These are phyloP conservation scores for Thamnidium elegans DNA, from an alignment of 192 early-diverging fungal genomes.

Conservation along the genomic window DNA sequence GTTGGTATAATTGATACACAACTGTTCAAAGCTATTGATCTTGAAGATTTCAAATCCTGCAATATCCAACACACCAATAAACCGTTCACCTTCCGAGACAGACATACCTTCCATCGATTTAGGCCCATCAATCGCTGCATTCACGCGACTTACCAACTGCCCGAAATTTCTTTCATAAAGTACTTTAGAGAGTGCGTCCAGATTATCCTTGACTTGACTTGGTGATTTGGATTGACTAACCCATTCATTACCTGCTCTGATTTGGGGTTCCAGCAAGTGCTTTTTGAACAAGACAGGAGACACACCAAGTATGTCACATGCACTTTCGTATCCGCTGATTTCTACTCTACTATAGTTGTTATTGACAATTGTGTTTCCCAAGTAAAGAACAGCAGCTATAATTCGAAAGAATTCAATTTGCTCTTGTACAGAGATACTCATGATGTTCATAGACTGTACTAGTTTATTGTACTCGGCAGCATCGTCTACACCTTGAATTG, in stretches of 20 bases:
- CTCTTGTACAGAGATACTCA: slow-evolving; percentile 75
- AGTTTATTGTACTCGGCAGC: slow-evolving; percentile 74
- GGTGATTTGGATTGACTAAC: slow-evolving; percentile 86
- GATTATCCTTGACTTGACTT: slow-evolving; percentile 81
- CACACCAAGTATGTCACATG: slow-evolving; percentile 93
- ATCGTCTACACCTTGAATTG: slow-evolving; percentile 95
- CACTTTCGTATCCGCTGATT: slow-evolving; percentile 72
- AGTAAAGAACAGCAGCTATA: slow-evolving; percentile 82
- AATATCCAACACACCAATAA: slow-evolving; percentile 98
- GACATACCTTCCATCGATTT: slow-evolving; percentile 62
- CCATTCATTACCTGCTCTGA: slow-evolving; percentile 95
- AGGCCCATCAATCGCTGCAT: slow-evolving; percentile 61
- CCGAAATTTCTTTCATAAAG: slow-evolving; percentile 98
- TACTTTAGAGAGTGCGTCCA: slow-evolving; percentile 88
- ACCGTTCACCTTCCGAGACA: slow-evolving; percentile 34
- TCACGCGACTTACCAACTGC: slow-evolving; percentile 84
- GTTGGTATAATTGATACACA: slow-evolving; percentile 99
- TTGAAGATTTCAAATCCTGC: slow-evolving; percentile 99
- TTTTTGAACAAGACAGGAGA: slow-evolving; percentile 82
- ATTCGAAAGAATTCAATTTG: slow-evolving; percentile 80
- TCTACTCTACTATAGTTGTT: slow-evolving; percentile 70
- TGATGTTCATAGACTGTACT: slow-evolving; percentile 79
- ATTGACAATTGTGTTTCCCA: slow-evolving; percentile 89
- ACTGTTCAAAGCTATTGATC: slow-evolving; percentile 97
- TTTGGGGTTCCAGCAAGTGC: slow-evolving; percentile 80